These are phyloP conservation scores for Rosa hybrid DNA, from an alignment of 331 rosid genomes.

Conservation along the genomic window DNA sequence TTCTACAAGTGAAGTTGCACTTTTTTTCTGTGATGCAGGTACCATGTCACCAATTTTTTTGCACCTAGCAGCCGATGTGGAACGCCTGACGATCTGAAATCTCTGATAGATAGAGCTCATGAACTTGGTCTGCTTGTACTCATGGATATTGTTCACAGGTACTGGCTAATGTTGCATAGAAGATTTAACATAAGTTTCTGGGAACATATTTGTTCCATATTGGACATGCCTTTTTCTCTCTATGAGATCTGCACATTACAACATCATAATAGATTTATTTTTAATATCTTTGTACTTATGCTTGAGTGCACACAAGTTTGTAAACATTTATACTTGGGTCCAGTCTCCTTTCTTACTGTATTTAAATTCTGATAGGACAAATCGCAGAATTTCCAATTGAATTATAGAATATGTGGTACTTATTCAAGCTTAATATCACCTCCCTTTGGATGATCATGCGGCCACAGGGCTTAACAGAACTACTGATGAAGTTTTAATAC, in stretches of 20 bases:
- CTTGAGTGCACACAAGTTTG: neutral
- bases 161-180: conserved; percentile 20
- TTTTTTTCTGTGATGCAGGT: conserved; percentile 51
- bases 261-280: neutral
- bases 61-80: conserved; percentile 99
- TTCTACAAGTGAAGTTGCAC: neutral
- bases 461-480: neutral
- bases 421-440: neutral
- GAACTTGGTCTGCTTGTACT: conserved; percentile 93
- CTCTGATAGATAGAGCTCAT: conserved; percentile 89
- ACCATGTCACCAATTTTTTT: conserved; percentile 96
- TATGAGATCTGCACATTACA: neutral
- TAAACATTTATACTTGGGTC: neutral
- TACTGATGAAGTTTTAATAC: neutral
- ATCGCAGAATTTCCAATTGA: neutral
- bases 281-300: neutral
- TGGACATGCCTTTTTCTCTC: neutral
- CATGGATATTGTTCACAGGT: conserved; percentile 99
- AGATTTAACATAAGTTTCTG: neutral
- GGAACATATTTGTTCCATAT: conserved; percentile 6
- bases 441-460: conserved; percentile 9
- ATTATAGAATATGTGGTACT: neutral
- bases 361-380: neutral
- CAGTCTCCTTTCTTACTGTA: neutral
- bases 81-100: conserved; percentile 94